phyloP scores from a whole-genome alignment of 2,329 filamentous ascomycete genomes.

The Penicillium sp. region DNA sequence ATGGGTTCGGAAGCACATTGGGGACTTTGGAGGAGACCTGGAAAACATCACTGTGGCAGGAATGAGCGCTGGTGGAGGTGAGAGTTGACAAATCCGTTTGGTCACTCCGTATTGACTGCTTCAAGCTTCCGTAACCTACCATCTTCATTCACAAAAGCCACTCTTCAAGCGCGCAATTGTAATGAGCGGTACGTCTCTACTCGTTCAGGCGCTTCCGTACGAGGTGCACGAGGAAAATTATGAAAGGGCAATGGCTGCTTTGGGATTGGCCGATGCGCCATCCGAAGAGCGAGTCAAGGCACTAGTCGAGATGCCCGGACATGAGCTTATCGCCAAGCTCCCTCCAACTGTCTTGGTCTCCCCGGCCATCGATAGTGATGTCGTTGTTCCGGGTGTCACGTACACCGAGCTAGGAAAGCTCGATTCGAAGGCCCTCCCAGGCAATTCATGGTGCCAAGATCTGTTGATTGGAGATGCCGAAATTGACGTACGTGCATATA shows the following conservation, averaged over 20 bases:
- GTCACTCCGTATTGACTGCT: slow-evolving; percentile 4
- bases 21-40: slow-evolving; percentile 41
- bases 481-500: slow-evolving; percentile 39
- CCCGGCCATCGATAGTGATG: slow-evolving; percentile 44
- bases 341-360: slow-evolving; percentile 32
- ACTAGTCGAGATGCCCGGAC: slow-evolving; percentile 38
- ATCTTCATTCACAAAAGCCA: slow-evolving; percentile 34
- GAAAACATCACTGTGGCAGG: slow-evolving; percentile 42
- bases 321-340: slow-evolving; percentile 41
- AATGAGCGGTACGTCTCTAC: slow-evolving; percentile 44
- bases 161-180: slow-evolving; percentile 42
- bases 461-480: slow-evolving; percentile 48
- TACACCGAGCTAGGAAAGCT: slow-evolving; percentile 21
- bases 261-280: slow-evolving; percentile 37
- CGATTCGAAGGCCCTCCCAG: slow-evolving; percentile 34
- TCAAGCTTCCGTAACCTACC: slow-evolving; percentile 30
- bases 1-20: slow-evolving; percentile 41
- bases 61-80: slow-evolving; percentile 46
- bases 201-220: slow-evolving; percentile 39
- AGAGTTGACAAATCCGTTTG: slow-evolving; percentile 7
- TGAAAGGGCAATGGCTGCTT: slow-evolving; percentile 34
- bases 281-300: slow-evolving; percentile 41
- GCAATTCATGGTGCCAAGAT: slow-evolving; percentile 44
- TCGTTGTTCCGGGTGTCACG: slow-evolving; percentile 30
- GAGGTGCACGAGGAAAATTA: slow-evolving; percentile 42